Evolutionary conservation across 228 moss, liverwort and hornwort genomes (phyloP).

Genomic region (Sphagnum fallax): DNA sequence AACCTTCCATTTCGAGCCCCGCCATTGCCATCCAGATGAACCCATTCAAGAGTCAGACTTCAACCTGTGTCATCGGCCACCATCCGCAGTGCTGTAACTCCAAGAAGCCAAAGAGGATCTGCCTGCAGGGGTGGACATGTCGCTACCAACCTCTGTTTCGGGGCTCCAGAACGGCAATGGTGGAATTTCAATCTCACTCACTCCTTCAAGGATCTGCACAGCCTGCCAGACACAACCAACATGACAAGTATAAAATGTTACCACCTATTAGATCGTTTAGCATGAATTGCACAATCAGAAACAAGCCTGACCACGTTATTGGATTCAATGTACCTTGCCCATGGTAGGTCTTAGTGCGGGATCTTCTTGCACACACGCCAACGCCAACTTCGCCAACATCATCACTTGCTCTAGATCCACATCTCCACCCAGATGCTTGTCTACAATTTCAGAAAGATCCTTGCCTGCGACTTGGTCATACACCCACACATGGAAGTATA

Average conservation of each 20-base stretch:
- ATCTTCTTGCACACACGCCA: constrained; percentile 36
- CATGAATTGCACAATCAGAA: not conserved
- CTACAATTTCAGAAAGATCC: constrained; percentile 21
- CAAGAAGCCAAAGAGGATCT: constrained; percentile 8
- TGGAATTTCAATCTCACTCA: constrained; percentile 14
- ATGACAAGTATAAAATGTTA: not conserved
- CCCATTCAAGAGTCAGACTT: no score
- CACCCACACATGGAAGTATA: constrained; percentile 30
- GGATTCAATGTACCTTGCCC: constrained; percentile 22
- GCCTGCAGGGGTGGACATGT: not conserved
- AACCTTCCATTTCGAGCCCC: no score
- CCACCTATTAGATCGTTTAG: not conserved
- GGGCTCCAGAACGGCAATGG: constrained; percentile 15
- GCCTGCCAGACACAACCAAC: constrained; percentile 7
- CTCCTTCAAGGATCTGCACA: constrained; percentile 32
- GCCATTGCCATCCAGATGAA: no score
- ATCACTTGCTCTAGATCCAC: constrained; percentile 17
- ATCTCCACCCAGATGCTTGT: constrained; percentile 18
- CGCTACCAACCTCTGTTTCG: constrained; percentile 5
- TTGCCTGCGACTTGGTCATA: constrained; percentile 11
- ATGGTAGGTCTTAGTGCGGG: constrained; percentile 18
- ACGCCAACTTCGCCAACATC: constrained; percentile 20
- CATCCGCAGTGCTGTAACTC: constrained; percentile 6
- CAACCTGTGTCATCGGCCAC: no score
- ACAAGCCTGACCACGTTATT: not conserved